Evolutionary conservation across 495 filamentous ascomycete species (phyloP).

Genomic region (Apiosordaria backusii): DNA sequence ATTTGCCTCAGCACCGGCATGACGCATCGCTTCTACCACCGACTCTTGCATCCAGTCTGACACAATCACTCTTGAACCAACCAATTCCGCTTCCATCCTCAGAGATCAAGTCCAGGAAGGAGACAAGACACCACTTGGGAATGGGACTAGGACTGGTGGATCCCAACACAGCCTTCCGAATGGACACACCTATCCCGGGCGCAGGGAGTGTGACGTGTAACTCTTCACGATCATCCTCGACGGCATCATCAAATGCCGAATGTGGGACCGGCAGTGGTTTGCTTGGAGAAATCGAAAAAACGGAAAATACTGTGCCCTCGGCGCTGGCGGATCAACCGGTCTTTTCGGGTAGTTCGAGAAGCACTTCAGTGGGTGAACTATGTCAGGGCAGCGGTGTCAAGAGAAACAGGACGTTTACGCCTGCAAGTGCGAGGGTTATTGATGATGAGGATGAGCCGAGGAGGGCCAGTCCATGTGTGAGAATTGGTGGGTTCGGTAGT

Average conservation of each 20-base stretch:
- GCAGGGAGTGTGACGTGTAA: conserved; percentile 33
- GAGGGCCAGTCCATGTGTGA: conserved; percentile 30
- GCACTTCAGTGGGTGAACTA: not conserved
- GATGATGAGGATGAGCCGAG: conserved; percentile 40
- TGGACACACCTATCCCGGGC: conserved; percentile 18
- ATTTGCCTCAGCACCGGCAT: conserved; percentile 4
- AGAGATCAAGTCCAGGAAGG: conserved; percentile 41
- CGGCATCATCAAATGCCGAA: not conserved
- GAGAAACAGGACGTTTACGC: conserved; percentile 44
- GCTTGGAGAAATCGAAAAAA: not conserved
- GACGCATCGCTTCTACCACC: conserved; percentile 21
- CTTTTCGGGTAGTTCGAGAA: not conserved
- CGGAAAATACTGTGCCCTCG: not conserved
- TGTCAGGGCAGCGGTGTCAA: conserved; percentile 26
- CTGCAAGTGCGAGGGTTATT: conserved; percentile 40
- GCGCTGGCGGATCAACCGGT: not conserved
- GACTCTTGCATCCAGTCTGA: conserved; percentile 39
- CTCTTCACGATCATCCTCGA: not conserved
- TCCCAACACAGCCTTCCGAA: conserved; percentile 12
- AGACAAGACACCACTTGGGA: conserved; percentile 26
- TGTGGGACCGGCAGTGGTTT: not conserved
- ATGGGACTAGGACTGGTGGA: conserved; percentile 8
- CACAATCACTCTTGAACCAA: conserved; percentile 45
- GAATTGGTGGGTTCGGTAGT: conserved; percentile 13
- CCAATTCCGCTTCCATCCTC: conserved; percentile 36